Evolutionary conservation across 2,329 filamentous ascomycete genomes (phyloP).

Genomic region (Biscogniauxia sp.): DNA sequence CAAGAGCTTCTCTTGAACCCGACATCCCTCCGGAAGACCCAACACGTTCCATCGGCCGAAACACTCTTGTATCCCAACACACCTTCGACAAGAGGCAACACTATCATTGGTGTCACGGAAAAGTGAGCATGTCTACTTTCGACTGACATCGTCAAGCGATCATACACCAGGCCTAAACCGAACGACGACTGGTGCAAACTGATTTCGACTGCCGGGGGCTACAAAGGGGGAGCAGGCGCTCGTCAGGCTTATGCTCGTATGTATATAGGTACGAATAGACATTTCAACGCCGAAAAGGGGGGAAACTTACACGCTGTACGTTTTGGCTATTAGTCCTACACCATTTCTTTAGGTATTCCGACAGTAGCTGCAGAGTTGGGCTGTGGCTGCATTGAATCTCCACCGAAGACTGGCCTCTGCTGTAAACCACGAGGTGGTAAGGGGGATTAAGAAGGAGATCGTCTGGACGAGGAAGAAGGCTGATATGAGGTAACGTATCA

Average conservation of each 20-base stretch:
- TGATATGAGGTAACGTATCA: constrained; percentile 41
- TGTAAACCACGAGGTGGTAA: constrained; percentile 44
- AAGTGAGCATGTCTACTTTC: constrained; percentile 34
- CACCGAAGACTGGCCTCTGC: constrained; percentile 31
- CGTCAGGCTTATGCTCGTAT: not conserved
- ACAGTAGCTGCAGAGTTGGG: constrained; percentile 43
- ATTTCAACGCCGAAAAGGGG: too few relatives aligned
- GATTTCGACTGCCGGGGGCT: constrained; percentile 44
- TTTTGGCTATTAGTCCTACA: constrained; percentile 42
- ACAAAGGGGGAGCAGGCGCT: not conserved
- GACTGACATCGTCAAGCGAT: constrained; percentile 40
- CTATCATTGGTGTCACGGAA: constrained; percentile 40
- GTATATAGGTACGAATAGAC: too few relatives aligned
- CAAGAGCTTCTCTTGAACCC: constrained; percentile 25
- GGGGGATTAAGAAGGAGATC: constrained; percentile 47
- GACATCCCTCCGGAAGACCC: constrained; percentile 32
- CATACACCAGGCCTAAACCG: constrained; percentile 42
- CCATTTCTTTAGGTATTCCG: constrained; percentile 48
- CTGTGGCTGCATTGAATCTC: constrained; percentile 48
- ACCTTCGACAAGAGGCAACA: constrained; percentile 46
- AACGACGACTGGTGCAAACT: constrained; percentile 44
- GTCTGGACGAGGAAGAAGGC: constrained; percentile 44
- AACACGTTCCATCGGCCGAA: constrained; percentile 19
- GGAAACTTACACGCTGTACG: constrained; percentile 15
- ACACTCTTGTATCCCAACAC: constrained; percentile 44